phyloP scores from a whole-genome alignment of 331 rosid genomes.

The Spiraea crenata region DNA sequence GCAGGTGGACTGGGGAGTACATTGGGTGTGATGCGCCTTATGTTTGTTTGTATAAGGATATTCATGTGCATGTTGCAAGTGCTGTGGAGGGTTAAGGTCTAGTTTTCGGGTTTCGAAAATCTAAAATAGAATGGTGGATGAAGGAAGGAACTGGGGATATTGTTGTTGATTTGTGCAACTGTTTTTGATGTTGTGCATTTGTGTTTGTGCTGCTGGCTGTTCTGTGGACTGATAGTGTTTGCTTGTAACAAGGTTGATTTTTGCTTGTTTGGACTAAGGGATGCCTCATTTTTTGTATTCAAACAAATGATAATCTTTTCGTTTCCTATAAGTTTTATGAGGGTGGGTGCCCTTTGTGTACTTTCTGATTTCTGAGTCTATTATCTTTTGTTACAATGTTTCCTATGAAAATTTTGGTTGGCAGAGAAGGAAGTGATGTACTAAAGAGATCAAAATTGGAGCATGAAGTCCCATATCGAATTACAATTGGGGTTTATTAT shows the following conservation, averaged over 20 bases:
- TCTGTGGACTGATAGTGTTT: background rate
- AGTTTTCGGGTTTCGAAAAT: background rate
- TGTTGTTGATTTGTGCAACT: conserved; percentile 1
- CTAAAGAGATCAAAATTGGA: no score
- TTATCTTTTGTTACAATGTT: no score
- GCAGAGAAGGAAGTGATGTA: background rate
- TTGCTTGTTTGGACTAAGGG: background rate
- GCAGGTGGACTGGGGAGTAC: conserved; percentile 58
- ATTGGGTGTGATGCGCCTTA: conserved; percentile 53
- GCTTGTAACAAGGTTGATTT: background rate
- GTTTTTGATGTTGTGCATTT: conserved; percentile 1
- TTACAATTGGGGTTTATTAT: no score
- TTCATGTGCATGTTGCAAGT: conserved; percentile 42
- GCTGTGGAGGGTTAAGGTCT: conserved; percentile 6
- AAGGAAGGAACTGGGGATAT: background rate
- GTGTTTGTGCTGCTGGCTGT: background rate
- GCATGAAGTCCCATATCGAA: no score
- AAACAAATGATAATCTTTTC: background rate
- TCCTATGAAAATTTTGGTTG: no score
- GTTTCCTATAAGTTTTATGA: background rate
- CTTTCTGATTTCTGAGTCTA: no score
- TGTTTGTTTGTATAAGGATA: conserved; percentile 55
- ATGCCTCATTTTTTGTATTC: background rate
- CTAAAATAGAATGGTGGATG: background rate
- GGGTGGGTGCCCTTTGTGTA: background rate